Conservation (phyloP, 2,329 filamentous ascomycete species). For the Epichloe elymi region DNA sequence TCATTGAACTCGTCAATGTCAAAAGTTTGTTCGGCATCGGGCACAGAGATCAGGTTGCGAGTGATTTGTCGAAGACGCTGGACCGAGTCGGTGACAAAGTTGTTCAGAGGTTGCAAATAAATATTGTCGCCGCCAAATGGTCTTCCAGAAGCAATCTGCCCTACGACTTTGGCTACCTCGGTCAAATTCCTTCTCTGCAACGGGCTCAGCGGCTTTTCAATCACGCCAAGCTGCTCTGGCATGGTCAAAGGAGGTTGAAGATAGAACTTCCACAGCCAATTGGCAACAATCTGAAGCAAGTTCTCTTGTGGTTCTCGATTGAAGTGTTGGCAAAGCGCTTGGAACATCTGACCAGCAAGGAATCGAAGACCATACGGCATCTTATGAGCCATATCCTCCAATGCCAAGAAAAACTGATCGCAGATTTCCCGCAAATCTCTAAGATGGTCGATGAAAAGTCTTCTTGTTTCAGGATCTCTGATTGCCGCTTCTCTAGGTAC, state of each 20-base stretch:
- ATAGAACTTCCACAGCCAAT: slow-evolving; percentile 93
- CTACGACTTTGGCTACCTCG: slow-evolving; percentile 82
- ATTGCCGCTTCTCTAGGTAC: slow-evolving; percentile 91
- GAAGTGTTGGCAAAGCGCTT: slow-evolving; percentile 64
- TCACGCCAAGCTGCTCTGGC: slow-evolving; percentile 84
- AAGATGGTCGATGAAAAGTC: slow-evolving; percentile 86
- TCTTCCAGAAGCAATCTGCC: slow-evolving; percentile 77
- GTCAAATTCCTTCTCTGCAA: slow-evolving; percentile 85
- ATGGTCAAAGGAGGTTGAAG: slow-evolving; percentile 79
- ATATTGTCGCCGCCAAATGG: slow-evolving; percentile 91
- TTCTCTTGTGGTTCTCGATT: slow-evolving; percentile 64
- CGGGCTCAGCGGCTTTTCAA: slow-evolving; percentile 78
- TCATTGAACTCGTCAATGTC: slow-evolving; percentile 99
- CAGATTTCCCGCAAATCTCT: slow-evolving; percentile 90
- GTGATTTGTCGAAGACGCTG: slow-evolving; percentile 66
- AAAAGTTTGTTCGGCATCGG: slow-evolving; percentile 80
- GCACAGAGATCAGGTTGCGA: slow-evolving; percentile 65
- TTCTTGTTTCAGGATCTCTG: slow-evolving; percentile 81
- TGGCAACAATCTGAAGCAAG: slow-evolving; percentile 69
- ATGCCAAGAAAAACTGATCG: slow-evolving; percentile 70
- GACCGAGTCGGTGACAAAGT: slow-evolving; percentile 75
- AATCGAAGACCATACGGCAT: slow-evolving; percentile 93
- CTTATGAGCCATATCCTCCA: slow-evolving; percentile 72
- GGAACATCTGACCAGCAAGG: slow-evolving; percentile 74
- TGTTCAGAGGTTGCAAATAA: slow-evolving; percentile 89